A percentile compares a stretch with the other conserved stretches of the same genome.
These are phyloP conservation scores for Miscanthus sacchariflorus DNA, from an alignment of 202 grass and related monocot species.

Conservation along the genomic window DNA sequence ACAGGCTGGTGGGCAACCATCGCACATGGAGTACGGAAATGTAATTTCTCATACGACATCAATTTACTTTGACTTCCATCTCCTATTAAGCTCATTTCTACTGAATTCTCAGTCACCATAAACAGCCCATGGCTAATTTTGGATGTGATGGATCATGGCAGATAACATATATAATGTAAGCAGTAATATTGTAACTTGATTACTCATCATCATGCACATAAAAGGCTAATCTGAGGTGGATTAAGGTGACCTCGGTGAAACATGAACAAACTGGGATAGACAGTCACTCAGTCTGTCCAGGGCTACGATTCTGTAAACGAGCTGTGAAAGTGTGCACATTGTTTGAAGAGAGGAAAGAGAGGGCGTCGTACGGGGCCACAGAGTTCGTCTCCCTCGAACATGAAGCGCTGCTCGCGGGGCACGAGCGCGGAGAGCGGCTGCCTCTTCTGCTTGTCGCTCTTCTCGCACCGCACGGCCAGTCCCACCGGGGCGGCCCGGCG, in stretches of 20 bases:
- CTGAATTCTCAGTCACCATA: not conserved
- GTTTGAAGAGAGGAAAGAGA: constrained; percentile 27
- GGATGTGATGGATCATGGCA: not conserved
- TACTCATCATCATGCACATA: not conserved
- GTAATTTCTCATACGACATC: not conserved
- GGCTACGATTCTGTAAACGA: not conserved
- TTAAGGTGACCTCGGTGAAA: not conserved
- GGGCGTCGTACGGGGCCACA: constrained; percentile 71
- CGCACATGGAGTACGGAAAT: not conserved
- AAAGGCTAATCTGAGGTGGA: not conserved
- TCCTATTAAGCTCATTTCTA: not conserved
- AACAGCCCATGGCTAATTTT: constrained; percentile 13
- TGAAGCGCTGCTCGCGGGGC: constrained; percentile 88
- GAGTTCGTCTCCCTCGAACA: constrained; percentile 89
- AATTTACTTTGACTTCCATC: not conserved
- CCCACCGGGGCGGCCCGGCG: constrained; percentile 39
- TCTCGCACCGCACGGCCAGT: constrained; percentile 56
- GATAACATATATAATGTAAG: not conserved
- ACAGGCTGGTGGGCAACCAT: not conserved
- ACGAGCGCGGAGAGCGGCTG: constrained; percentile 53
- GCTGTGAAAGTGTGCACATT: not conserved
- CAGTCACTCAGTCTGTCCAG: not conserved
- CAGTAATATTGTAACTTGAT: constrained; percentile 1
- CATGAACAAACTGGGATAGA: not conserved
- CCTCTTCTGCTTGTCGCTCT: constrained; percentile 66